phyloP scores from a whole-genome alignment of 2,329 filamentous ascomycete genomes.

The Zymoseptoria passerinii region DNA sequence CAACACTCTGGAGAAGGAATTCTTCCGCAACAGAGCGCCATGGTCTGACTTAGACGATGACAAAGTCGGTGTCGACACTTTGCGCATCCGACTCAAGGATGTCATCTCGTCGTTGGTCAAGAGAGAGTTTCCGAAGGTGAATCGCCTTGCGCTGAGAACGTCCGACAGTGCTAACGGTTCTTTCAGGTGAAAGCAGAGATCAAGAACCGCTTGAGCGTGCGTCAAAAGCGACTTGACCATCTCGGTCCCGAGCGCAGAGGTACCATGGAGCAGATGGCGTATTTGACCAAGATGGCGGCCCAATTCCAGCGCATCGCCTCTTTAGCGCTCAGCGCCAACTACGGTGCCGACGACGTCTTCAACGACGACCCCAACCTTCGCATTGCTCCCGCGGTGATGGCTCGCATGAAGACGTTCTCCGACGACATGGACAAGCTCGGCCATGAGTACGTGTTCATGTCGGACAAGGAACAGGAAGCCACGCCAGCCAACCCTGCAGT shows the following conservation, averaged over 20 bases:
- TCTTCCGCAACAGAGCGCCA: conserved; percentile 27
- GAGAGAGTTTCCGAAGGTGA: conserved; percentile 40
- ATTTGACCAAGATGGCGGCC: conserved; percentile 38
- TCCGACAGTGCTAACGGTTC: too few species aligned
- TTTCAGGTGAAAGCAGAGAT: conserved; percentile 31
- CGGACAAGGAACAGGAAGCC: conserved; percentile 1
- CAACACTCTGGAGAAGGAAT: conserved; percentile 26
- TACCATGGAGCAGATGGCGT: conserved; percentile 39
- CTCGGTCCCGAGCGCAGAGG: conserved; percentile 45
- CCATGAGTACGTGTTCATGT: conserved; percentile 22
- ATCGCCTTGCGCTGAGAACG: not conserved
- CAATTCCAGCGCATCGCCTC: conserved; percentile 33
- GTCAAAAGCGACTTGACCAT: conserved; percentile 29
- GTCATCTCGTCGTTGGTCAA: conserved; percentile 37
- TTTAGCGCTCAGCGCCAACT: conserved; percentile 31
- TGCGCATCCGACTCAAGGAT: conserved; percentile 35
- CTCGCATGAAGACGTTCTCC: conserved; percentile 23
- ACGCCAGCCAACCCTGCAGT: not conserved
- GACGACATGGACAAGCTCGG: conserved; percentile 21
- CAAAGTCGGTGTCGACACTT: conserved; percentile 34
- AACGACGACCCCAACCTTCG: conserved; percentile 25
- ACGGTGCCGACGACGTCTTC: conserved; percentile 31
- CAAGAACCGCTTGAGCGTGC: conserved; percentile 18
- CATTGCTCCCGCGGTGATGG: conserved; percentile 29
- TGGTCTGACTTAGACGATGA: conserved; percentile 34